These are phyloP conservation scores for Colletotrichum kahawae DNA, from an alignment of 2,329 filamentous ascomycete species.

Conservation along the genomic window DNA sequence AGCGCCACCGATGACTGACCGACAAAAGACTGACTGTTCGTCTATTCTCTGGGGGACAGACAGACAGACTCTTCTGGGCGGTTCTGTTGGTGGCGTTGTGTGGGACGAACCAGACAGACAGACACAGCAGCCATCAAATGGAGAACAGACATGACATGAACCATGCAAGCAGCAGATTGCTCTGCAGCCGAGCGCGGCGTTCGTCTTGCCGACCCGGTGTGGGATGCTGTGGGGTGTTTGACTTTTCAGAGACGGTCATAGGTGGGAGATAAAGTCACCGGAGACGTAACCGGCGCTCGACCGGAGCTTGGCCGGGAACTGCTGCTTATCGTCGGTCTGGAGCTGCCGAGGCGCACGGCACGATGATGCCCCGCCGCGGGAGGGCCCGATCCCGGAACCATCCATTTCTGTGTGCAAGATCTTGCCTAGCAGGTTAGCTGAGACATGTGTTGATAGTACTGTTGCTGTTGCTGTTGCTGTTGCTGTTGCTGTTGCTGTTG, in stretches of 20 bases:
- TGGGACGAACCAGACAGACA: background rate
- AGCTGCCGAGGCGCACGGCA: background rate
- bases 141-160: background rate
- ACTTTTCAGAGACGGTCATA: background rate
- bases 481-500: background rate
- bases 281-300: background rate
- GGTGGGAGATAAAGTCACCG: conserved; percentile 5
- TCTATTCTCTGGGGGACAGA: background rate
- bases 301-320: conserved; percentile 11
- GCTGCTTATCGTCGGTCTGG: conserved; percentile 6
- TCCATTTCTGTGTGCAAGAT: background rate
- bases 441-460: background rate
- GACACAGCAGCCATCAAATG: background rate
- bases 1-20: background rate
- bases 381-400: conserved; percentile 1
- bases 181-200: conserved; percentile 16
- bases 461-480: background rate
- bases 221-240: background rate
- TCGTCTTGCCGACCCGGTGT: conserved; percentile 5
- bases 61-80: background rate
- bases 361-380: conserved; percentile 1
- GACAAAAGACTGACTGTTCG: background rate
- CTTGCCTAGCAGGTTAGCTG: background rate
- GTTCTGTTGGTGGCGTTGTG: background rate
- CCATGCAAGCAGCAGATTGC: background rate